Percentiles rank a stretch among this genome's conserved stretches.
Evolutionary conservation across 768 basidiomycete genomes (phyloP).

Genomic region (Imleria badia): DNA sequence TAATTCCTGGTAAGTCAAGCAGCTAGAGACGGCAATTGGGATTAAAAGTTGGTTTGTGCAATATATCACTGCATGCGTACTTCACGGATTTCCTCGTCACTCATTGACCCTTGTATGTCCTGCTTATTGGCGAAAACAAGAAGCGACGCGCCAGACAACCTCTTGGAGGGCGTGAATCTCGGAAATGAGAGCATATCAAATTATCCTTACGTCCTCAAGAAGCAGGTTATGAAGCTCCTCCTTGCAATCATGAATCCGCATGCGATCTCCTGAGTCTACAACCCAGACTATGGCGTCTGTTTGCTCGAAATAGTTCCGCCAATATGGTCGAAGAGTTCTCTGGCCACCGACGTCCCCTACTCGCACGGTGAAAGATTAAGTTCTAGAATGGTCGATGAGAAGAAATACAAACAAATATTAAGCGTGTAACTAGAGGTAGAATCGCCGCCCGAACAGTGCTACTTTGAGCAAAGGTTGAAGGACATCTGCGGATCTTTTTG

Average conservation of each 20-base stretch:
- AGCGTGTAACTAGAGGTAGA: slow-evolving; percentile 39
- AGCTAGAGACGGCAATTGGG: slow-evolving; percentile 45
- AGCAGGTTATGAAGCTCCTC: slow-evolving; percentile 83
- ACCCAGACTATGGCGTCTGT: slow-evolving; percentile 99
- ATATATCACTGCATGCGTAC: slow-evolving; percentile 51
- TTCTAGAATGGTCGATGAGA: slow-evolving; percentile 22
- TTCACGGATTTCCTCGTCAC: slow-evolving; percentile 75
- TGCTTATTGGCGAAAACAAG: slow-evolving; percentile 98
- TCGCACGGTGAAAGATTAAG: slow-evolving; percentile 75
- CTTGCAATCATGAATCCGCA: slow-evolving; percentile 89
- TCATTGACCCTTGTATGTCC: slow-evolving; percentile 87
- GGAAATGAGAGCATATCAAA: slow-evolving; percentile 5
- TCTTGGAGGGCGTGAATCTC: slow-evolving; percentile 44
- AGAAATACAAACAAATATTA: slow-evolving; percentile 39
- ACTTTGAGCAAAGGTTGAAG: slow-evolving; percentile 15
- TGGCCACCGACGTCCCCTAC: slow-evolving; percentile 99
- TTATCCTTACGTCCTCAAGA: slow-evolving; percentile 79
- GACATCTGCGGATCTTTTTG: slow-evolving; percentile 19
- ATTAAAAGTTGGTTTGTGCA: slow-evolving; percentile 4
- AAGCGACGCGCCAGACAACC: slow-evolving; percentile 92
- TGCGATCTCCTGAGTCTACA: slow-evolving; percentile 90
- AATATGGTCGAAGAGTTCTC: slow-evolving; percentile 92
- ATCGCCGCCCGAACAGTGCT: slow-evolving; percentile 25
- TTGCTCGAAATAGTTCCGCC: slow-evolving; percentile 99
- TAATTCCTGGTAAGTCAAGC: slow-evolving; percentile 78